Conservation (phyloP, 148 eudicot genomes). For the Tetragonia tetragonoides region DNA sequence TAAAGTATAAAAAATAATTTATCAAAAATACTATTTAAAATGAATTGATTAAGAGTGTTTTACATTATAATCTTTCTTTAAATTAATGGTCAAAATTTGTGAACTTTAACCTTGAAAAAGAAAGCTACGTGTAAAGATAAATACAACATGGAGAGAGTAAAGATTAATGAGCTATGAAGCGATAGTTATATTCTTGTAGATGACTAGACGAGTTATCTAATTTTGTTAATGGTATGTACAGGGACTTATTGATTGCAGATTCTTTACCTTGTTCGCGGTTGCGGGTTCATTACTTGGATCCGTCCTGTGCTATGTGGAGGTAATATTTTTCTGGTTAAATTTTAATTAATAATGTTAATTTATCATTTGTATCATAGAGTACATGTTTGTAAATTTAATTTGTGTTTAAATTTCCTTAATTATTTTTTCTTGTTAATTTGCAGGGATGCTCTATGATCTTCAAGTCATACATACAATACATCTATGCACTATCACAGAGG, state of each 20-base stretch:
- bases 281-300: conserved; percentile 75
- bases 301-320: conserved; percentile 68
- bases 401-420: neutral
- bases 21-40: no score
- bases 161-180: no score
- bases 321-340: conserved; percentile 14
- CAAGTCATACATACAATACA: conserved; percentile 54
- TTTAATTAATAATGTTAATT: neutral
- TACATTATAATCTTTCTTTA: no score
- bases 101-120: no score
- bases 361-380: neutral
- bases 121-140: no score
- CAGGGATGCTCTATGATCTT: conserved; percentile 53
- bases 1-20: no score
- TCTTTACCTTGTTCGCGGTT: conserved; percentile 61
- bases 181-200: no score
- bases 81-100: no score
- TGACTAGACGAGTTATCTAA: no score
- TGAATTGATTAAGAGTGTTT: no score
- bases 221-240: conserved; percentile 17
- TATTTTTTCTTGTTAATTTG: neutral
- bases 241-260: conserved; percentile 62
- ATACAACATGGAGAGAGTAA: no score
- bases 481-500: conserved; percentile 37
- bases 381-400: neutral